phyloP scores from a whole-genome alignment of 1,284 basidiomycete genomes.

The Chiua sp. region DNA sequence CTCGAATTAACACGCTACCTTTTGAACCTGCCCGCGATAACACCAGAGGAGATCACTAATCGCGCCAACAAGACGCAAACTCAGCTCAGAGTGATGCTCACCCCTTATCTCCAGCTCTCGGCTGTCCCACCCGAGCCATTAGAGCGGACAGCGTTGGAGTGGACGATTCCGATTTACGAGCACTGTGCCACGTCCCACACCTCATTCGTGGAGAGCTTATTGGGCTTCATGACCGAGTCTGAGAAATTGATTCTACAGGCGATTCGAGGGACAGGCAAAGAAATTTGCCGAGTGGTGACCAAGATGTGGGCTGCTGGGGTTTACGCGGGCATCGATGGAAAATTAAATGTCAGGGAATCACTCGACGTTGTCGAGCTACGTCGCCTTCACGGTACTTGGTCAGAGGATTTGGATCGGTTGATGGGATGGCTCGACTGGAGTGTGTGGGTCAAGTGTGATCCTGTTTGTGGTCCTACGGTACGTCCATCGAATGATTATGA shows the following conservation, averaged over 20 bases:
- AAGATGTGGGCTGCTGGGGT: slow-evolving; percentile 49
- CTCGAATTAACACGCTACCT: slow-evolving; percentile 42
- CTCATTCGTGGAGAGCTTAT: slow-evolving; percentile 17
- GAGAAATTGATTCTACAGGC: slow-evolving; percentile 42
- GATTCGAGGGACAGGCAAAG: slow-evolving; percentile 40
- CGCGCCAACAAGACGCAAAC: slow-evolving; percentile 16
- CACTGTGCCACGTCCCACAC: too few relatives aligned
- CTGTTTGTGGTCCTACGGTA: slow-evolving; percentile 40
- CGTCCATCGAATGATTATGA: neutral
- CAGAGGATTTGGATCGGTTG: slow-evolving; percentile 27
- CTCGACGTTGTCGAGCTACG: slow-evolving; percentile 2
- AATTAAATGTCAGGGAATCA: slow-evolving; percentile 6
- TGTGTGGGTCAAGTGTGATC: slow-evolving; percentile 43
- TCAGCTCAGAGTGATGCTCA: neutral
- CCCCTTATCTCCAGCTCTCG: slow-evolving; percentile 17
- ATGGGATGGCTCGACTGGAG: slow-evolving; percentile 48
- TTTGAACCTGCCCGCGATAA: slow-evolving; percentile 31
- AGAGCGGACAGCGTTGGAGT: too few relatives aligned
- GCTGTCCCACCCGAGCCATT: slow-evolving; percentile 2
- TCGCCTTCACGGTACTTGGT: slow-evolving; percentile 27
- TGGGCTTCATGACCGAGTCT: slow-evolving; percentile 35
- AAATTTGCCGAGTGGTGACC: slow-evolving; percentile 51
- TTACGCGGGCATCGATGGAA: slow-evolving; percentile 34
- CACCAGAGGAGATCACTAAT: slow-evolving; percentile 3
- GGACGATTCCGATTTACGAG: too few relatives aligned